A percentile compares a stretch with the other conserved stretches of the same genome.
phyloP scores from a whole-genome alignment of 208 protist genomes.

The Leishmania gerbilli region DNA sequence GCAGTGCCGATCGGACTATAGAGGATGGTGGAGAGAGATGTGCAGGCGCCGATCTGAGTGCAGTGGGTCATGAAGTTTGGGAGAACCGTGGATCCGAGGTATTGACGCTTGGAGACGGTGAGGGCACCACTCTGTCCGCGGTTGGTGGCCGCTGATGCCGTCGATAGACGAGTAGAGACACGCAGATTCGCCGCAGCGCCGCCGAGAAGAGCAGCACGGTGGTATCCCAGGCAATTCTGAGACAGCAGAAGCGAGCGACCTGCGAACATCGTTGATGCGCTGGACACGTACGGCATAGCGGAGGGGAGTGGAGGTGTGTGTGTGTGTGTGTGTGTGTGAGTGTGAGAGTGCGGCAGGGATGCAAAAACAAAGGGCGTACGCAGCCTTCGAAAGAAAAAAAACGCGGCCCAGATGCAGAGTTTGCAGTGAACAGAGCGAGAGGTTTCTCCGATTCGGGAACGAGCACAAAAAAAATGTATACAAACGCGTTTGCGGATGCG shows the following conservation, averaged over 20 bases:
- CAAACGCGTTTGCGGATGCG: background rate
- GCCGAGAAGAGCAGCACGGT: conserved; percentile 18
- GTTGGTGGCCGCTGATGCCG: background rate
- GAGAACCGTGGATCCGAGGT: conserved; percentile 36
- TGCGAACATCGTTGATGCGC: conserved; percentile 29
- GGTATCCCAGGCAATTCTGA: conserved; percentile 17
- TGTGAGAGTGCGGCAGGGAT: background rate
- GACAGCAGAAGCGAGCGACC: conserved; percentile 30
- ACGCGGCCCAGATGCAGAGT: background rate
- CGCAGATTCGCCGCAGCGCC: conserved; percentile 22
- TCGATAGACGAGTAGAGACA: conserved; percentile 1
- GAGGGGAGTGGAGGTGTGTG: background rate
- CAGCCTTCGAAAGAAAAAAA: background rate
- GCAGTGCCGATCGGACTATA: conserved; percentile 80
- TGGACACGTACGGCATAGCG: background rate
- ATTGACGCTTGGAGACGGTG: conserved; percentile 35
- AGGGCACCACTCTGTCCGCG: conserved; percentile 13
- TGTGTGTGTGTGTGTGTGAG: too few species aligned
- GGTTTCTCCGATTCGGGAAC: background rate
- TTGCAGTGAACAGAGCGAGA: conserved; percentile 13
- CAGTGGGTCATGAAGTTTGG: conserved; percentile 67
- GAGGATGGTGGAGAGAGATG: conserved; percentile 66
- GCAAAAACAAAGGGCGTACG: background rate
- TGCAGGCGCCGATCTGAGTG: conserved; percentile 55
- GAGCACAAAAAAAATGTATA: too few species aligned